Base-by-base conservation (phyloP, 1,139 yeast species). In the Suhomyces yuchorum region DNA sequence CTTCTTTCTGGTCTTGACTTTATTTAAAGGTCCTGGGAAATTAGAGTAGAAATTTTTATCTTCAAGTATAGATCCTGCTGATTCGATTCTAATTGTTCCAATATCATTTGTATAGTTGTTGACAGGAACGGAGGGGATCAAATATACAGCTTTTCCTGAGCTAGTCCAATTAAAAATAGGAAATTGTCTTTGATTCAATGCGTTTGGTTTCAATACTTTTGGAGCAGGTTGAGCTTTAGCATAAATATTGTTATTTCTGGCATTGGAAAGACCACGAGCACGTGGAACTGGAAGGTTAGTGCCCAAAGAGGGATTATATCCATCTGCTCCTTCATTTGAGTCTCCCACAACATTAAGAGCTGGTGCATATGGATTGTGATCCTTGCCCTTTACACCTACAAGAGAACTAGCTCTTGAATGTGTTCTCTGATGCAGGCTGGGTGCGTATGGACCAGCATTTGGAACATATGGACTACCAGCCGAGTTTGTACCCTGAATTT, bases 121-220 rank as follows among this genome's bases (percentile, higher is more conserved):
- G 12, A 57, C 51, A n/a, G 51, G 44, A 2, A 49, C 43, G 12
- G 49, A 54, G 3, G 78, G 75, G n/a, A 69, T 56, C 42, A 75
- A 57, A 9, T 56, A 53, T 1, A 63, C 70, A 9, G 66, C 66
- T 26, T 61, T 64, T 36, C 61, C 66, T 5, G 75, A 63, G 34
- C 72, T 68, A 41, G 88, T 80, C 88, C 96, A 91, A 48, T 79
- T 73, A 62, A 90, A 87, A 32, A 91, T 65, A 0, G 96, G 96
- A 63, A 87, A 87, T 62, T 89, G 96, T 49, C 88, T 73, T 44
- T 73, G 75, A 26, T 60, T 59, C 40, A 70, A 58, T 7, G 72
- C 68, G 23, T 64, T 65, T 1, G 79, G 78, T 49, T 74, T 65
- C 33, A 57, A 60, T 17, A 65, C 62, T 49, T 65, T 67, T 1